phyloP scores from a whole-genome alignment of 345 rosid species.

The Clausena lansium region DNA sequence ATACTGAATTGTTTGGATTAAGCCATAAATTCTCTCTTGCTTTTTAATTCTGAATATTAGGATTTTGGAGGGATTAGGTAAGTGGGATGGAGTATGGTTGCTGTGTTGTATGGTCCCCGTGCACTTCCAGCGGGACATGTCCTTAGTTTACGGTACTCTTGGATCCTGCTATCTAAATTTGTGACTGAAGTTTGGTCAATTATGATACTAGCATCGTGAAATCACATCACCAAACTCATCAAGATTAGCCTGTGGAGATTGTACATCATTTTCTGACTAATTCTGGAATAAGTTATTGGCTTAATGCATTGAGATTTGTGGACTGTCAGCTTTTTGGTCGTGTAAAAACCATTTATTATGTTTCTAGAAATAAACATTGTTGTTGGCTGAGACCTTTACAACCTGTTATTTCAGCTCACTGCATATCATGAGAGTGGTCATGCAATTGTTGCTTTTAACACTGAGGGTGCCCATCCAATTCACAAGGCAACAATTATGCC shows the following conservation, averaged over 20 bases:
- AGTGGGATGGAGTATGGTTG: background rate
- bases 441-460: conserved; percentile 91
- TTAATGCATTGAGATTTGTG: background rate
- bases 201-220: background rate
- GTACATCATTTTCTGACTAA: background rate
- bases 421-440: conserved; percentile 99
- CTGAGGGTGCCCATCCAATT: conserved; percentile 90
- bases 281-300: background rate
- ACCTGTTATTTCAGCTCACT: conserved; percentile 58
- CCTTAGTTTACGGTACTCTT: background rate
- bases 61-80: background rate
- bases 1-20: background rate
- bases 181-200: background rate
- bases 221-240: background rate
- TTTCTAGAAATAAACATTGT: background rate
- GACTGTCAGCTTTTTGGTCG: background rate
- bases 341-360: background rate
- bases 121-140: background rate
- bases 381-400: conserved; percentile 6
- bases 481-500: conserved; percentile 99
- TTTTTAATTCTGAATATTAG: background rate
- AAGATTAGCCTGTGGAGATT: too few species aligned
- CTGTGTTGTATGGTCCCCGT: background rate
- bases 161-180: background rate
- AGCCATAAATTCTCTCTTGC: background rate